phyloP scores from a whole-genome alignment of 768 basidiomycete genomes.

The Dioszegia crocea region DNA sequence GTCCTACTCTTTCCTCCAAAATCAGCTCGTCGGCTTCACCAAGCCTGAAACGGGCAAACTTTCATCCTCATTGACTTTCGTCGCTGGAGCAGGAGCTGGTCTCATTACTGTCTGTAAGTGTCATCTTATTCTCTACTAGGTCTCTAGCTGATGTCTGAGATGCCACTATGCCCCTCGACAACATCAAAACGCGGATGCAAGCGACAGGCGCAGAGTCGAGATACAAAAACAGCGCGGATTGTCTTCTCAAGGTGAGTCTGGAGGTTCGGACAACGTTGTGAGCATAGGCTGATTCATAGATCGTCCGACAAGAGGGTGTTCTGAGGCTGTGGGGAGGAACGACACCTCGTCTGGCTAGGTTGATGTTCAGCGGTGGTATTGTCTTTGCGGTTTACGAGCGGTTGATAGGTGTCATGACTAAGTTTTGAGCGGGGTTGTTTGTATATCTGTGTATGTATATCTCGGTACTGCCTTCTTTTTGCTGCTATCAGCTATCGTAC shows the following conservation, averaged over 20 bases:
- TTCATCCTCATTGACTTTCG: slow-evolving; percentile 75
- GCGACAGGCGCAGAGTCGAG: slow-evolving; percentile 69
- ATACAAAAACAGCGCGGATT: slow-evolving; percentile 89
- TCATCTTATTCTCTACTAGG: not conserved
- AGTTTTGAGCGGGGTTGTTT: not conserved
- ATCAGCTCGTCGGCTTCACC: slow-evolving; percentile 68
- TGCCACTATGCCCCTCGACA: slow-evolving; percentile 51
- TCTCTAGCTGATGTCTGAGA: not conserved
- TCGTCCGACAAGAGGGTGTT: slow-evolving; percentile 83
- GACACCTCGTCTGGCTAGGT: slow-evolving; percentile 72
- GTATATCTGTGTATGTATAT: not conserved
- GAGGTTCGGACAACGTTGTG: not conserved
- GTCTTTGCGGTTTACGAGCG: slow-evolving; percentile 78
- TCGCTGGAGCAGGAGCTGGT: slow-evolving; percentile 72
- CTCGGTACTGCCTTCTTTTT: too few species aligned
- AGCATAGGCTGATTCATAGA: slow-evolving; percentile 49
- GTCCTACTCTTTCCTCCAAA: slow-evolving; percentile 83
- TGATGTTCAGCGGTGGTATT: slow-evolving; percentile 82
- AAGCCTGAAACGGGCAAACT: slow-evolving; percentile 72
- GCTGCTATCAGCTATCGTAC: too few species aligned
- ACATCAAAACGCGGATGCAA: slow-evolving; percentile 97
- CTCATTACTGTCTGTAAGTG: slow-evolving; percentile 78
- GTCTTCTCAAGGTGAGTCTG: slow-evolving; percentile 46
- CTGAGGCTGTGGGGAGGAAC: slow-evolving; percentile 87
- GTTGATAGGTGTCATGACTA: slow-evolving; percentile 8